Conservation (phyloP, 202 grass and related monocot genomes). For the Cymbopogon flexuosus region DNA sequence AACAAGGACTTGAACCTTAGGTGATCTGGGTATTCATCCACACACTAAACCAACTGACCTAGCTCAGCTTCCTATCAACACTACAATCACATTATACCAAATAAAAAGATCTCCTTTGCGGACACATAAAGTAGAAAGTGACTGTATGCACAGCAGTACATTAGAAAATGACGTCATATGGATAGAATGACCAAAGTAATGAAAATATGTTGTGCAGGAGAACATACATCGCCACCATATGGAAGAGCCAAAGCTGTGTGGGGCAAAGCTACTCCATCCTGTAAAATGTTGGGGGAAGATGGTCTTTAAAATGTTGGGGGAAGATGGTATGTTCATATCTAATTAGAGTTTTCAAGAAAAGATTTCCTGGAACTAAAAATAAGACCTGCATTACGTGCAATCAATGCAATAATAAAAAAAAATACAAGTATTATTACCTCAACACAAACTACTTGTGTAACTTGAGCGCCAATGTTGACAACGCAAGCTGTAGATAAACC, state of each 20-base stretch:
- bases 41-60: neutral
- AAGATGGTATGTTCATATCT: constrained; percentile 10
- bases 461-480: constrained; percentile 96
- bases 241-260: constrained; percentile 72
- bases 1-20: neutral
- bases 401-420: constrained; percentile 8
- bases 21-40: neutral
- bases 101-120: neutral
- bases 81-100: neutral
- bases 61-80: neutral
- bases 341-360: constrained; percentile 19
- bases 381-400: neutral
- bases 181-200: constrained; percentile 16
- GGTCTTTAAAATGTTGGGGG: constrained; percentile 12
- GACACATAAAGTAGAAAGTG: neutral
- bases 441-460: constrained; percentile 91
- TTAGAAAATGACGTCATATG: neutral
- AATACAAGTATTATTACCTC: constrained; percentile 48
- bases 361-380: neutral
- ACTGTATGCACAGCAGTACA: neutral
- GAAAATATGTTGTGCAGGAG: neutral
- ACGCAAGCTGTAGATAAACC: constrained; percentile 92
- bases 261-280: constrained; percentile 98
- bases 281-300: constrained; percentile 23
- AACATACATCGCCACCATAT: constrained; percentile 85